Evolutionary conservation across 768 basidiomycete species (phyloP).

Genomic region (Naematelia encephala): DNA sequence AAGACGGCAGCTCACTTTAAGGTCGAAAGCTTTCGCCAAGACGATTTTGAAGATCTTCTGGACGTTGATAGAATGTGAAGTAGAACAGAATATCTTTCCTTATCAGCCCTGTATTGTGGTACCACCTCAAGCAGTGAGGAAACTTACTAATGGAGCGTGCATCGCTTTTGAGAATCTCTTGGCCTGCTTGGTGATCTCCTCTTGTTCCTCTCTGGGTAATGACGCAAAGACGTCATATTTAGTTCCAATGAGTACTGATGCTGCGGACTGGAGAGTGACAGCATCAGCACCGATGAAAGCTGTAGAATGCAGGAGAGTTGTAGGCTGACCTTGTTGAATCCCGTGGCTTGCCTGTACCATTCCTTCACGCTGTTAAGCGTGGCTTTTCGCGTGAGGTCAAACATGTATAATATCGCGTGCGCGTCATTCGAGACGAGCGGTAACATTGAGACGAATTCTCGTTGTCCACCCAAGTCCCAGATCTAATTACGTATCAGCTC

Average conservation of each 20-base stretch:
- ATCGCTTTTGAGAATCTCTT: constrained; percentile 98
- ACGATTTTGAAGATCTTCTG: constrained; percentile 71
- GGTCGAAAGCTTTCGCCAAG: constrained; percentile 71
- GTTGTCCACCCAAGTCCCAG: constrained; percentile 93
- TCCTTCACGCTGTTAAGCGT: constrained; percentile 98
- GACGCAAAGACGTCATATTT: constrained; percentile 97
- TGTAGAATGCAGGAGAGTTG: background rate
- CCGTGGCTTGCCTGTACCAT: constrained; percentile 98
- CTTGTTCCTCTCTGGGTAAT: constrained; percentile 95
- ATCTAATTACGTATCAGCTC: constrained; percentile 54
- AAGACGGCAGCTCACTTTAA: constrained; percentile 58
- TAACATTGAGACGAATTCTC: constrained; percentile 99
- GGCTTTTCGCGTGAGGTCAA: constrained; percentile 94
- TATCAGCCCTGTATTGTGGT: background rate
- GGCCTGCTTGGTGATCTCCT: constrained; percentile 98
- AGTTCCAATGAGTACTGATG: constrained; percentile 96
- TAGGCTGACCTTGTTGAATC: constrained; percentile 87
- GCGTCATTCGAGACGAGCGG: constrained; percentile 98
- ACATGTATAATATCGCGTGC: constrained; percentile 99
- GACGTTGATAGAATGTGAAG: constrained; percentile 97
- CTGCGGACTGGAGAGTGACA: constrained; percentile 70
- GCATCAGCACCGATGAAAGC: background rate
- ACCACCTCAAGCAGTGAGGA: background rate
- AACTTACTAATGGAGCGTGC: constrained; percentile 79
- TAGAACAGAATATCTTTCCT: constrained; percentile 87